phyloP scores from a whole-genome alignment of 805 yeast species.

The Candida xiaguanensis region DNA sequence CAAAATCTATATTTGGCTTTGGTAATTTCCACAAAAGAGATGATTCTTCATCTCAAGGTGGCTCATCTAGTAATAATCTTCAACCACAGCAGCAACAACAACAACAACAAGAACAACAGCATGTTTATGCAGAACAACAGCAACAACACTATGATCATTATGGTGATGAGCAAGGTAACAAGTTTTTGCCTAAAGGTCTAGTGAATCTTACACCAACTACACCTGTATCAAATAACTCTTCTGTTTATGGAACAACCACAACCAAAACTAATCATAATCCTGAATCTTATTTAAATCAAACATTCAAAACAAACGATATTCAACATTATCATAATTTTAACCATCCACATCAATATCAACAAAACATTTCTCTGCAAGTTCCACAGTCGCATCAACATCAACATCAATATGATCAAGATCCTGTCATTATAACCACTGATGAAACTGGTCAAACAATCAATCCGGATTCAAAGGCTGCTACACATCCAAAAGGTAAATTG shows the following conservation, averaged over 20 bases:
- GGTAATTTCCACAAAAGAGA: constrained; percentile 32
- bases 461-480: constrained; percentile 19
- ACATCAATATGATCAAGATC: constrained; percentile 10
- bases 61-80: constrained; percentile 5
- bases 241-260: constrained; percentile 62
- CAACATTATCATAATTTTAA: constrained; percentile 4
- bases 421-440: constrained; percentile 38
- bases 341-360: constrained; percentile 7
- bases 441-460: constrained; percentile 34
- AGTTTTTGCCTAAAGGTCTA: constrained; percentile 36
- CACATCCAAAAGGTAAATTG: constrained; percentile 74
- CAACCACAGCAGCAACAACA: constrained; percentile 4
- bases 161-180: constrained; percentile 10
- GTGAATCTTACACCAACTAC: constrained; percentile 56
- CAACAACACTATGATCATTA: constrained; percentile 8
- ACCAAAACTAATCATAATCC: constrained; percentile 16
- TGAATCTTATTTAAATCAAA: constrained; percentile 22
- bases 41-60: constrained; percentile 7
- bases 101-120: constrained; percentile 8
- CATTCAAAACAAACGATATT: constrained; percentile 13
- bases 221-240: constrained; percentile 57
- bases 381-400: constrained; percentile 9
- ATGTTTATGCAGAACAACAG: constrained; percentile 3
- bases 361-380: constrained; percentile 7
- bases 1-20: constrained; percentile 42